These are phyloP conservation scores for Buxus sempervirens DNA, from an alignment of 164 flowering plant genomes.

Conservation along the genomic window DNA sequence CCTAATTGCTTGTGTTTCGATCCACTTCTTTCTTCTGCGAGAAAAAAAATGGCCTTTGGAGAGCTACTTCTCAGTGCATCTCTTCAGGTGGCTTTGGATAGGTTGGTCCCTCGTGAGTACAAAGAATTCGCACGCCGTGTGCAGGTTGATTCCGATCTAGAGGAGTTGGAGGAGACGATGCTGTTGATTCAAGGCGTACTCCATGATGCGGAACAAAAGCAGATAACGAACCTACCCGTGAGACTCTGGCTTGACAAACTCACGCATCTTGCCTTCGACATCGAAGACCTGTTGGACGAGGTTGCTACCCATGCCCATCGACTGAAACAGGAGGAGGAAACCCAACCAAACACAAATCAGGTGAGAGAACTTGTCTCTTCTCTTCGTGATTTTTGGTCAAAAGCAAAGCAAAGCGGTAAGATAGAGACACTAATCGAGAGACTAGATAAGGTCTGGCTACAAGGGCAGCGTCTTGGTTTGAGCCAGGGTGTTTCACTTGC, in stretches of 20 bases:
- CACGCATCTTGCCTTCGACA: background rate
- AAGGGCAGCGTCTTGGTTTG: background rate
- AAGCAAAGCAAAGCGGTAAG: background rate
- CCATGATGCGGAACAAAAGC: conserved; percentile 19
- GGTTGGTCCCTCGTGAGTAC: too few relatives aligned
- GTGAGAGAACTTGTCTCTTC: background rate
- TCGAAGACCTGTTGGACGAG: background rate
- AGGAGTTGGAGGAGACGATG: too few relatives aligned
- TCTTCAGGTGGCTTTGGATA: too few relatives aligned
- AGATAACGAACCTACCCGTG: too few relatives aligned
- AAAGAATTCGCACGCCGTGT: too few relatives aligned
- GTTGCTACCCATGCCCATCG: background rate
- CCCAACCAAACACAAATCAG: background rate
- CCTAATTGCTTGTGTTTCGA: too few relatives aligned
- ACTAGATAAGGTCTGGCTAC: background rate
- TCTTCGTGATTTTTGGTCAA: background rate
- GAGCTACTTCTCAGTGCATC: too few relatives aligned
- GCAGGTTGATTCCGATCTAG: too few relatives aligned
- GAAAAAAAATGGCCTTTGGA: too few relatives aligned
- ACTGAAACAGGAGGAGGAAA: background rate
- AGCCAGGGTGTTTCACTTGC: too few relatives aligned
- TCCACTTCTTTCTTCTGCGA: too few relatives aligned
- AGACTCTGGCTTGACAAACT: too few relatives aligned
- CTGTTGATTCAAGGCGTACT: background rate
- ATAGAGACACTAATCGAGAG: background rate